Evolutionary conservation across 345 rosid species (phyloP).

Genomic region (Kandelia obovata): DNA sequence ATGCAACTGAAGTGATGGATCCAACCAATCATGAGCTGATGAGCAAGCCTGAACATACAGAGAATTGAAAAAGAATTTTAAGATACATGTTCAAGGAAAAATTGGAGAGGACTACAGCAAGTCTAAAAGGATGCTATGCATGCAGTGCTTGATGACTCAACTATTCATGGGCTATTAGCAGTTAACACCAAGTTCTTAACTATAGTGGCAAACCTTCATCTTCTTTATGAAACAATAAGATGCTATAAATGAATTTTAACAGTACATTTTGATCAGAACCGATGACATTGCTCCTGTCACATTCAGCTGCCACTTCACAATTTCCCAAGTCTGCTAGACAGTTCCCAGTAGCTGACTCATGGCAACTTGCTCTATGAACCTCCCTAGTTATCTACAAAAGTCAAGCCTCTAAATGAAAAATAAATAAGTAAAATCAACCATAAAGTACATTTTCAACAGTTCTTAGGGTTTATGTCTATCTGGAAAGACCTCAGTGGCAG

Average conservation of each 20-base stretch:
- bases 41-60: slow-evolving; percentile 47
- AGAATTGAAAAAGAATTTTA: not conserved
- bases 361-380: slow-evolving; percentile 36
- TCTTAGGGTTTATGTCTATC: slow-evolving; percentile 7
- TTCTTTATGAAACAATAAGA: not conserved
- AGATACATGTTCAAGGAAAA: not conserved
- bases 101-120: not conserved
- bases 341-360: slow-evolving; percentile 24
- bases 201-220: not conserved
- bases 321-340: slow-evolving; percentile 23
- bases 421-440: slow-evolving; percentile 16
- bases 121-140: too few species aligned
- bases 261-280: slow-evolving; percentile 63
- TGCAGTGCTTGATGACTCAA: too few species aligned
- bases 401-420: slow-evolving; percentile 42
- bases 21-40: slow-evolving; percentile 56
- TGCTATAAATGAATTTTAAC: not conserved
- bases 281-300: slow-evolving; percentile 28
- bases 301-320: slow-evolving; percentile 23
- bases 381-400: slow-evolving; percentile 56
- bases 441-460: not conserved
- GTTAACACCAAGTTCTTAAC: not conserved
- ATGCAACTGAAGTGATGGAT: slow-evolving; percentile 65
- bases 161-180: not conserved
- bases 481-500: slow-evolving; percentile 33